phyloP scores from a whole-genome alignment of 139 green algal species.

The Ulvella scutata region DNA sequence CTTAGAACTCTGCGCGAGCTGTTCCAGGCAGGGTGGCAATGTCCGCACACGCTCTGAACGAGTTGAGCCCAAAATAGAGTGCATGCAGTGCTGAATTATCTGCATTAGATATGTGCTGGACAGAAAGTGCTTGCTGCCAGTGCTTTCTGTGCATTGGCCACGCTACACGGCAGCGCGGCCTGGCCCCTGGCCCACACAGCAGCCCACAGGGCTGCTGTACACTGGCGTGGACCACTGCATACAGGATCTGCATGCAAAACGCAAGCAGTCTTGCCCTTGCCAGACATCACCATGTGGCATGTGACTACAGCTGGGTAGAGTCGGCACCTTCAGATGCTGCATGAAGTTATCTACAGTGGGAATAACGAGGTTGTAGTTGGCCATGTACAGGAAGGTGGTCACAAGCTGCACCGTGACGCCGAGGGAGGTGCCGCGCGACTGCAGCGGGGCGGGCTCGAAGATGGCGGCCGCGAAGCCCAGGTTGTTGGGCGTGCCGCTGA shows the following conservation, averaged over 20 bases:
- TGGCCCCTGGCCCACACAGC: too few species aligned
- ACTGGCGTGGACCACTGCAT: too few species aligned
- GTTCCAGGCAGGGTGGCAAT: conserved; percentile 16
- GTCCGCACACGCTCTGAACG: conserved; percentile 15
- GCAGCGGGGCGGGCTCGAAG: conserved; percentile 15
- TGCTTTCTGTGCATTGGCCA: too few species aligned
- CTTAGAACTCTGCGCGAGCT: background rate
- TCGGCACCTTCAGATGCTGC: conserved; percentile 10
- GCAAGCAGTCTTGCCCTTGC: too few species aligned
- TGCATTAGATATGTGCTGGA: too few species aligned
- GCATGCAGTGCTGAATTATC: too few species aligned
- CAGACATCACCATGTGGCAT: too few species aligned
- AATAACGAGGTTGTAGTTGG: conserved; percentile 31
- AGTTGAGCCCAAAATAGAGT: background rate
- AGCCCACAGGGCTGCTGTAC: too few species aligned
- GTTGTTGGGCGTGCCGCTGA: background rate
- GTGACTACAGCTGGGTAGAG: too few species aligned
- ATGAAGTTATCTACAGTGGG: conserved; percentile 13
- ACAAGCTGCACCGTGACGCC: conserved; percentile 24
- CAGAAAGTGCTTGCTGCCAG: too few species aligned
- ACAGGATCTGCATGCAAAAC: too few species aligned
- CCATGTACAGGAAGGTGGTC: conserved; percentile 29
- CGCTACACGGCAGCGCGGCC: too few species aligned
- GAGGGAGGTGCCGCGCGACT: conserved; percentile 4
- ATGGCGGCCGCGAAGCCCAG: conserved; percentile 9